These are phyloP conservation scores for Wickerhamomyces rabaulensis DNA, from an alignment of 805 yeast species.

Conservation along the genomic window DNA sequence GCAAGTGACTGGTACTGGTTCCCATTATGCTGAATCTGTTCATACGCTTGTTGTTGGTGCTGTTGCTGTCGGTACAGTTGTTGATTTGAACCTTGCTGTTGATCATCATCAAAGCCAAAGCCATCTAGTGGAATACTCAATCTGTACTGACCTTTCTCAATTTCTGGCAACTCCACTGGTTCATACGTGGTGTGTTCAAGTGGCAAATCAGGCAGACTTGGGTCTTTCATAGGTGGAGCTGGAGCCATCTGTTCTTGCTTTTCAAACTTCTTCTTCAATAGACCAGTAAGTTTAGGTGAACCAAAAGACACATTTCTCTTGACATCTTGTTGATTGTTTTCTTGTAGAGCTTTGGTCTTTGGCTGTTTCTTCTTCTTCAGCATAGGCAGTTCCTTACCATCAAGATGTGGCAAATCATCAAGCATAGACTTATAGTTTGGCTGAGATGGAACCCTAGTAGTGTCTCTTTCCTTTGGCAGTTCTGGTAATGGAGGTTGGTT, in stretches of 20 bases:
- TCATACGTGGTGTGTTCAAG: slow-evolving; percentile 10
- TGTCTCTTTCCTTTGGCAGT: slow-evolving; percentile 15
- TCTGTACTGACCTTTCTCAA: slow-evolving; percentile 22
- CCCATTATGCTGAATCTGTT: background rate
- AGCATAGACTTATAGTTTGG: slow-evolving; percentile 19
- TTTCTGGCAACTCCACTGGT: slow-evolving; percentile 20
- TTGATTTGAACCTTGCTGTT: background rate
- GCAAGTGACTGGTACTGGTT: slow-evolving; percentile 10
- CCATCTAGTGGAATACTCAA: slow-evolving; percentile 22
- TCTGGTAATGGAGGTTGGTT: slow-evolving; percentile 16
- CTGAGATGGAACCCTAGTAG: slow-evolving; percentile 9
- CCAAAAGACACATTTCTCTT: background rate
- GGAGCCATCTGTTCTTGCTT: background rate
- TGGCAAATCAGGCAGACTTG: background rate
- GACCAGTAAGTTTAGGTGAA: background rate
- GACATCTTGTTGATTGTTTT: background rate
- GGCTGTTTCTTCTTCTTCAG: background rate
- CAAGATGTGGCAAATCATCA: slow-evolving; percentile 15
- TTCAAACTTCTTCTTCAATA: background rate
- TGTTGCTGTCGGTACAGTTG: background rate
- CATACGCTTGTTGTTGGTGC: background rate
- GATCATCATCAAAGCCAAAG: slow-evolving; percentile 14
- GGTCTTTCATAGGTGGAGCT: background rate
- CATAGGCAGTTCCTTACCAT: background rate
- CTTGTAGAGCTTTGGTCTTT: slow-evolving; percentile 9